A percentile compares a stretch with the other conserved stretches of the same genome.
phyloP scores from a whole-genome alignment of 176 grass and related monocot species.

The Carex littledalei region DNA sequence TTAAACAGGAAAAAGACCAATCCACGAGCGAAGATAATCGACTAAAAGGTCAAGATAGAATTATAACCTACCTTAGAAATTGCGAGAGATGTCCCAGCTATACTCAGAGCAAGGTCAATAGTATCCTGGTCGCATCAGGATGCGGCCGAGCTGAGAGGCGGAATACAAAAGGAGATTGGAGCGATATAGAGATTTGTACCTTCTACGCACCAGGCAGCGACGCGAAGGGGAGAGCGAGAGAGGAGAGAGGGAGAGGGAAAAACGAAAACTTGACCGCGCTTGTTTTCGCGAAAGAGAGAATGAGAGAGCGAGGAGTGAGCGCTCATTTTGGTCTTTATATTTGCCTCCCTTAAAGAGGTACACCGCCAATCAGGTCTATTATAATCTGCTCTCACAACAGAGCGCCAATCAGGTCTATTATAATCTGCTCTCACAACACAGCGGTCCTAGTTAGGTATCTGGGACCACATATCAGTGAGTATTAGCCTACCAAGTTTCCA shows the following conservation, averaged over 20 bases:
- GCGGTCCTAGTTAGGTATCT: not conserved
- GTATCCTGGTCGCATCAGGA: not conserved
- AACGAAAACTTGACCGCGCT: conserved; percentile 28
- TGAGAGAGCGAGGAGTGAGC: not conserved
- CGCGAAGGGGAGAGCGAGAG: not conserved
- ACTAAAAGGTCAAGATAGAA: not conserved
- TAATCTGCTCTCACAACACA: not conserved
- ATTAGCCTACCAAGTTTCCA: not conserved
- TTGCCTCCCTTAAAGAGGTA: not conserved
- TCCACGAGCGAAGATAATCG: not conserved
- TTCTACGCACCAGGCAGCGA: not conserved
- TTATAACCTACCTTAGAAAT: not conserved
- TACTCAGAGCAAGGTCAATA: not conserved
- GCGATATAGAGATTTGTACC: not conserved
- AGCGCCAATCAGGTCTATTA: not conserved
- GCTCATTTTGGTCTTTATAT: conserved; percentile 15
- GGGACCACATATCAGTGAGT: not conserved
- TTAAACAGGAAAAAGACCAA: not conserved
- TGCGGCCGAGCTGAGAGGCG: not conserved
- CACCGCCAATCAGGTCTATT: not conserved
- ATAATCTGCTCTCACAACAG: not conserved
- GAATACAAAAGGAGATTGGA: too few relatives aligned
- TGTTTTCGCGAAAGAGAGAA: conserved; percentile 8
- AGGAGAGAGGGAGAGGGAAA: conserved; percentile 4
- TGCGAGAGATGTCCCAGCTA: not conserved